A percentile compares a stretch with the other conserved stretches of the same genome.
These are phyloP conservation scores for Monosporascus sp. DNA, from an alignment of 2,329 filamentous ascomycete species.

Conservation along the genomic window DNA sequence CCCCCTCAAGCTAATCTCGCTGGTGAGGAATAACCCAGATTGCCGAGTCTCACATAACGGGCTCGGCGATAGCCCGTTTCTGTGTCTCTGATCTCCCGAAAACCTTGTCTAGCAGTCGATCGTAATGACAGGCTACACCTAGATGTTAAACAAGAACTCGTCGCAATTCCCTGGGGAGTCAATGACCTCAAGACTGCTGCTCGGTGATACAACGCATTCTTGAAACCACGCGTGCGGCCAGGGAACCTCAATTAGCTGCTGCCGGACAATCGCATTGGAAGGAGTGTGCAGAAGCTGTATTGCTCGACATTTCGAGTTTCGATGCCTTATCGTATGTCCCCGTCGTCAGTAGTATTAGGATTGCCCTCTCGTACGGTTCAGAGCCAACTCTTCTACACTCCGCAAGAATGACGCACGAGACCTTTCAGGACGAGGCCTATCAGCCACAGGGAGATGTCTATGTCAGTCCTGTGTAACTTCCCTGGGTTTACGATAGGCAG, in stretches of 20 bases:
- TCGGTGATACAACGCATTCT: conserved; percentile 9
- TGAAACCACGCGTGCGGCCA: background rate
- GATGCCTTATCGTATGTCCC: too few species aligned
- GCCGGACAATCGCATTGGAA: background rate
- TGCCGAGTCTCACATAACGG: background rate
- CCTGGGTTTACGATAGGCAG: background rate
- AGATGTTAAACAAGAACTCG: background rate
- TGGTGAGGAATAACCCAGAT: background rate
- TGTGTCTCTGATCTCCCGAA: too few species aligned
- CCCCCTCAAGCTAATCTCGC: too few species aligned
- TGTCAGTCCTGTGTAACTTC: conserved; percentile 11
- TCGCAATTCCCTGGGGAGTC: conserved; percentile 3
- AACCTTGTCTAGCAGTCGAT: background rate
- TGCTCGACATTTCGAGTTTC: too few species aligned
- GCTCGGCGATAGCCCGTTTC: too few species aligned
- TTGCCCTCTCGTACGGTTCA: background rate
- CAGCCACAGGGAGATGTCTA: conserved; percentile 36
- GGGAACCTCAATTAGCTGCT: background rate
- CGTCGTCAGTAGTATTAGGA: too few species aligned
- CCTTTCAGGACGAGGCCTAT: conserved; percentile 36
- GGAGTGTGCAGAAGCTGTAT: too few species aligned
- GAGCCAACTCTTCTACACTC: background rate
- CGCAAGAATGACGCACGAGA: conserved; percentile 1
- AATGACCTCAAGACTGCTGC: conserved; percentile 16
- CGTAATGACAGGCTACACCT: conserved; percentile 1